These are phyloP conservation scores for Sphenostylis stenocarpa DNA, from an alignment of 306 rosid genomes.

Conservation along the genomic window DNA sequence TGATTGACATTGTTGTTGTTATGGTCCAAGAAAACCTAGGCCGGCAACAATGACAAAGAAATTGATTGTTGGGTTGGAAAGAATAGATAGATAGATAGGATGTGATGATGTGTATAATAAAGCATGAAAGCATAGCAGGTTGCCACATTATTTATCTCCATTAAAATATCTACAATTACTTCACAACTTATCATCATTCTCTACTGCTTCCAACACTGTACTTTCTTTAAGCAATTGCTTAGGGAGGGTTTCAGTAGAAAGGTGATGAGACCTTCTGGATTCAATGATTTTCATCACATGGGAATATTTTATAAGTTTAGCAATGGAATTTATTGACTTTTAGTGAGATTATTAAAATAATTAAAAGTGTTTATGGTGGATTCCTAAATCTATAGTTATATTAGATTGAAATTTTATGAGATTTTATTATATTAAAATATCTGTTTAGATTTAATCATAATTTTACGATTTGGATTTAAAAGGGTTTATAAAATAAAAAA, in stretches of 20 bases:
- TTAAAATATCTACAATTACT: not conserved
- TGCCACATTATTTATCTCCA: conserved; percentile 29
- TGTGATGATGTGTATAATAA: conserved; percentile 6
- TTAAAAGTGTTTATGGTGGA: no score
- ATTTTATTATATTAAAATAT: no score
- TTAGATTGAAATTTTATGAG: no score
- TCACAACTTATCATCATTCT: no score
- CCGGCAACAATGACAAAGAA: conserved; percentile 21
- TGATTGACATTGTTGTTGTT: not conserved
- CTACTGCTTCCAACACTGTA: not conserved
- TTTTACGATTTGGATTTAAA: no score
- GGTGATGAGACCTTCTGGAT: not conserved
- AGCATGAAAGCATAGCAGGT: conserved; percentile 7
- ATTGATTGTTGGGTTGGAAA: conserved; percentile 28
- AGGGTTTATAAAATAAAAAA: no score
- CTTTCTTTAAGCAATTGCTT: no score
- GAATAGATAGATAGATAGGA: conserved; percentile 1
- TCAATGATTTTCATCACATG: not conserved
- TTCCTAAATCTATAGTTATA: no score
- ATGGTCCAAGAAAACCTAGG: conserved; percentile 6
- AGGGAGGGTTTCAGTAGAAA: no score
- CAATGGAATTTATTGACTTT: not conserved
- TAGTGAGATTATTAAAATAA: no score
- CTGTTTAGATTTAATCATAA: no score
- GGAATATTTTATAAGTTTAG: not conserved